phyloP scores from a whole-genome alignment of 2,329 filamentous ascomycete genomes.

The Capronia americana region DNA sequence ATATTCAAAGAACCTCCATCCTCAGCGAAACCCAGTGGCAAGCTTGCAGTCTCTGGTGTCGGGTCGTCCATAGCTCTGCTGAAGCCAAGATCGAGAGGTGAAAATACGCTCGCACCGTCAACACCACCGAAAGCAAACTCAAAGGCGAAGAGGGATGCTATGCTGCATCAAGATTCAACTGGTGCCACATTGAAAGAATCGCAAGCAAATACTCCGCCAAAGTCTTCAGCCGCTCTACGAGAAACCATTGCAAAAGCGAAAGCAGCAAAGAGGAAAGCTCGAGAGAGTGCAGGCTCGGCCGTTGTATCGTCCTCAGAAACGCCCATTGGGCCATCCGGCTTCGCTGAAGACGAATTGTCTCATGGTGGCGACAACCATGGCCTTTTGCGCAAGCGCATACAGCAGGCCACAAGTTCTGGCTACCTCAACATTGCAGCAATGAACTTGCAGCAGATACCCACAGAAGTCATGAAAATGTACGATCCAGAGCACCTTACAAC shows the following conservation, averaged over 20 bases:
- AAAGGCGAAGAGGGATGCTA: slow-evolving; percentile 12
- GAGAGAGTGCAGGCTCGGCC: slow-evolving; percentile 2
- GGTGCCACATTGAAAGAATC: slow-evolving; percentile 9
- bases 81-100: slow-evolving; percentile 28
- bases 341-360: slow-evolving; percentile 58
- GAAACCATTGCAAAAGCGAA: slow-evolving; percentile 94
- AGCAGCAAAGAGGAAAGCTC: slow-evolving; percentile 49
- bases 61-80: slow-evolving; percentile 19
- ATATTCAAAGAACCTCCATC: slow-evolving; percentile 29
- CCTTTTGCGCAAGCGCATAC: slow-evolving; percentile 74
- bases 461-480: slow-evolving; percentile 89
- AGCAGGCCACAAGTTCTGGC: slow-evolving; percentile 75
- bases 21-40: neutral
- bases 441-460: slow-evolving; percentile 77
- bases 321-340: neutral
- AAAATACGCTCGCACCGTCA: slow-evolving; percentile 31
- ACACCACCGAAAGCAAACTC: slow-evolving; percentile 25
- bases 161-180: neutral
- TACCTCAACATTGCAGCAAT: slow-evolving; percentile 87
- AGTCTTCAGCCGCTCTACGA: slow-evolving; percentile 79
- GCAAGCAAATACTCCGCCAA: slow-evolving; percentile 53
- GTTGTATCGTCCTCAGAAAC: neutral
- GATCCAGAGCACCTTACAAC: slow-evolving; percentile 68
- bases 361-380: slow-evolving; percentile 67
- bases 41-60: slow-evolving; percentile 15